These are phyloP conservation scores for Neonectria coccinea DNA, from an alignment of 2,329 filamentous ascomycete genomes.

Conservation along the genomic window DNA sequence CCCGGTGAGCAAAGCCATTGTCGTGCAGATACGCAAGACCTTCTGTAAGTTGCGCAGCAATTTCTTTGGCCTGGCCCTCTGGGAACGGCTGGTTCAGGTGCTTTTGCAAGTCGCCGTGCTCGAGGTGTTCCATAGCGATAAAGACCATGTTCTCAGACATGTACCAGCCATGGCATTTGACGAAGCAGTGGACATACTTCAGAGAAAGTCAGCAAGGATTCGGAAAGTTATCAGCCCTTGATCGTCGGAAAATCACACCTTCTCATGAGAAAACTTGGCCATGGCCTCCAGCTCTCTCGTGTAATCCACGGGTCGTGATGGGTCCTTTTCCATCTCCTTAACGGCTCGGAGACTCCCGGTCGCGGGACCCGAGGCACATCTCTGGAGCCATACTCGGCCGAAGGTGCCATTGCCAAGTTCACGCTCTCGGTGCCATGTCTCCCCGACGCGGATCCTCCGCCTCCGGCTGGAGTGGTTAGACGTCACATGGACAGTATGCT, in stretches of 20 bases:
- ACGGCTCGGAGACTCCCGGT: conserved; percentile 1
- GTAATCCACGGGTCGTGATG: not conserved
- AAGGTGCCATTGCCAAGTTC: not conserved
- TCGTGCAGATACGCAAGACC: conserved; percentile 10
- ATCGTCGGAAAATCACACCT: not conserved
- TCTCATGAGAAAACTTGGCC: conserved; percentile 5
- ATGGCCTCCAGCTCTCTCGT: conserved; percentile 8
- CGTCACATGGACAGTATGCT: not conserved
- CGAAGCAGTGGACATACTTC: conserved; percentile 12
- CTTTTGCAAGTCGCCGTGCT: conserved; percentile 5
- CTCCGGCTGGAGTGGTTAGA: not conserved
- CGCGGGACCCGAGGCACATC: not conserved
- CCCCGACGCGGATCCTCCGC: not conserved
- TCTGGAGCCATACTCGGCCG: conserved; percentile 9
- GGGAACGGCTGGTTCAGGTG: not conserved
- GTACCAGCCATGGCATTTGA: conserved; percentile 12
- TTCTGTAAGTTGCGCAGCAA: conserved; percentile 10
- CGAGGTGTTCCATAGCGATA: conserved; percentile 14
- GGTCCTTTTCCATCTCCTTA: conserved; percentile 5
- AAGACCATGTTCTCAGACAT: not conserved
- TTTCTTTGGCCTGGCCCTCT: not conserved
- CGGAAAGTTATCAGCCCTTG: not conserved
- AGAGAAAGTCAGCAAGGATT: not conserved
- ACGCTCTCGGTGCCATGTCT: not conserved
- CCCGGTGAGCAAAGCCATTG: conserved; percentile 9